Base-by-base conservation (phyloP, 1,284 basidiomycete species). In the Calocybe gambosa region DNA sequence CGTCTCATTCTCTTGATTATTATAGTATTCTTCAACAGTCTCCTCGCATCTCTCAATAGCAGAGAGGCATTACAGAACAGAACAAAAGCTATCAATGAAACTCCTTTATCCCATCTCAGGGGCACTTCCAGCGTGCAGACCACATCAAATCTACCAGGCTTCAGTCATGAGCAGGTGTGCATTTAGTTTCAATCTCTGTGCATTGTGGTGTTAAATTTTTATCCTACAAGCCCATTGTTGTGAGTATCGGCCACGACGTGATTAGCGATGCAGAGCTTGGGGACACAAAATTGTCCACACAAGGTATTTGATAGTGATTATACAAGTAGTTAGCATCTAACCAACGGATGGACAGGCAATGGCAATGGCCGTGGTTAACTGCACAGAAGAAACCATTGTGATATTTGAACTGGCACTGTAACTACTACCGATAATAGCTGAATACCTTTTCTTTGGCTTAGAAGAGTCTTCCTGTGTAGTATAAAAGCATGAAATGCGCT, bases 1-100 rank as follows among this genome's bases (percentile, higher is more conserved):
- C 9, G 12, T 18, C 18, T 42, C 18, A 19, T 15, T 13, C 20
- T 16, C 5, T 25, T 10, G 7, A 29, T 5, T 9, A 5, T 26
- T 20, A 10, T 8, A 65, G 62, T 65, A 19, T 63, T 59, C 45
- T 50, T 65, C 10, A 65, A 65, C 47, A 61, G 61, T 36, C 52
- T 63, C 7, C 51, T 65, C 2, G 63, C 61, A 19, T 59, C 59
- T 12, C 36, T 38, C 19, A 38, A 38, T 13, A 20, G 10, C 18
- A 38, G 36, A 21, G 21, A 38, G 13, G 10, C 36, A 21, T 9
- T 38, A 9, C 6, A 8, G 10, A 9, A n/a, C 2, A 38, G 2
- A 7, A 3, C 2, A 10, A 23, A 21, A 10, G 36, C 2, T 8
- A 10, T n/a, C 15, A 6, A 3, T 19, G 36, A 23, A 5, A 20